Conservation (phyloP, 2,329 filamentous ascomycete species). For the Claviceps spartinae region DNA sequence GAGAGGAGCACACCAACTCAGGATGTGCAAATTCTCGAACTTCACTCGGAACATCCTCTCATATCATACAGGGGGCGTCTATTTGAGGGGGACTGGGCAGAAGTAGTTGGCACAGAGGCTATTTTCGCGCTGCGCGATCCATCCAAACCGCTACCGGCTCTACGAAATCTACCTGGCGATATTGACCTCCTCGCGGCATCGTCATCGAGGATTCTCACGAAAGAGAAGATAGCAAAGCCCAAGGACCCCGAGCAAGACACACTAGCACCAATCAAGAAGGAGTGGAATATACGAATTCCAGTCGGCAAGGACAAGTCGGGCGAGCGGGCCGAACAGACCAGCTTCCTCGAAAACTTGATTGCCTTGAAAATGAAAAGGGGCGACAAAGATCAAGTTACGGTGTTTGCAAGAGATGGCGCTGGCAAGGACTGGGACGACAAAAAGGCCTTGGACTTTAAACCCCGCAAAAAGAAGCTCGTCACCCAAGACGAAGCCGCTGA, state of each 20-base stretch:
- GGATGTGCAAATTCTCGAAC: slow-evolving; percentile 66
- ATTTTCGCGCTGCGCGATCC: slow-evolving; percentile 45
- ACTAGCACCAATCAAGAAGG: slow-evolving; percentile 25
- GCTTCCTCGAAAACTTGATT: slow-evolving; percentile 54
- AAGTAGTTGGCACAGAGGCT: slow-evolving; percentile 72
- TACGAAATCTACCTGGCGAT: slow-evolving; percentile 33
- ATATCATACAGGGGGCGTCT: slow-evolving; percentile 67
- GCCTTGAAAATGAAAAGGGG: slow-evolving; percentile 49
- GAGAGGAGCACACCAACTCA: slow-evolving; percentile 10
- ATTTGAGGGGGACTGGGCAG: slow-evolving; percentile 69
- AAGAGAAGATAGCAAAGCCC: slow-evolving; percentile 43
- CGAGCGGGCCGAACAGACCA: slow-evolving; percentile 32
- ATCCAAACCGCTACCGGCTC: slow-evolving; percentile 20
- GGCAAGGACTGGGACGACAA: slow-evolving; percentile 29
- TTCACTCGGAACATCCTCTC: slow-evolving; percentile 64
- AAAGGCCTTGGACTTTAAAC: slow-evolving; percentile 26
- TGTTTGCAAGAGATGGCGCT: slow-evolving; percentile 35
- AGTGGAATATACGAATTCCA: slow-evolving; percentile 32
- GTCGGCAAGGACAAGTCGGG: slow-evolving; percentile 32
- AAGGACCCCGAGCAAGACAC: slow-evolving; percentile 23
- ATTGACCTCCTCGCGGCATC: slow-evolving; percentile 57
- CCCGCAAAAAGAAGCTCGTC: slow-evolving; percentile 13
- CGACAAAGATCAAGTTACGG: slow-evolving; percentile 51
- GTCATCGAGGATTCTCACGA: slow-evolving; percentile 42
- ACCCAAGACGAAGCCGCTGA: neutral